These are phyloP conservation scores for Tolypocladium cylindrosporum DNA, from an alignment of 2,329 filamentous ascomycete genomes.

Conservation along the genomic window DNA sequence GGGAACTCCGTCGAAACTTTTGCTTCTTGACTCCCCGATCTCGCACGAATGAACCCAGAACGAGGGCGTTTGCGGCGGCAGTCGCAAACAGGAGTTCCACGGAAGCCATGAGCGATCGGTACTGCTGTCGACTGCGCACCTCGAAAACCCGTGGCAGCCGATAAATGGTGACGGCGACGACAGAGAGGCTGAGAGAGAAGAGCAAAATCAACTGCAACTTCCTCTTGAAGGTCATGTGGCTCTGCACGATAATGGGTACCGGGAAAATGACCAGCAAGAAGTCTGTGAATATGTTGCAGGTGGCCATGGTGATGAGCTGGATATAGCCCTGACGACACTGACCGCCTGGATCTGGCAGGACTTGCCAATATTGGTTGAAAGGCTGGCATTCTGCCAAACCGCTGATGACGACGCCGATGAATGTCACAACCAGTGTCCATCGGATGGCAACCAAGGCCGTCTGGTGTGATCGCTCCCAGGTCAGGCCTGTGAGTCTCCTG, in stretches of 20 bases:
- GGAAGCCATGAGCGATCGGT: conserved; percentile 79
- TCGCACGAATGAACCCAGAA: conserved; percentile 85
- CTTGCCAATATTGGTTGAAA: conserved; percentile 67
- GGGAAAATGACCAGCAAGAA: conserved; percentile 80
- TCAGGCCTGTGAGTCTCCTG: conserved; percentile 69
- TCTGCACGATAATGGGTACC: conserved; percentile 75
- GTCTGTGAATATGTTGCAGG: conserved; percentile 81
- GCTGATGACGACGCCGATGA: conserved; percentile 69
- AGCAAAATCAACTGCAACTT: conserved; percentile 72
- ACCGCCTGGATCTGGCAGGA: conserved; percentile 75
- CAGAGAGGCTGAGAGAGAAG: conserved; percentile 74
- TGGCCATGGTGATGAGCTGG: conserved; percentile 84
- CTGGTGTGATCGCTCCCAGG: conserved; percentile 72
- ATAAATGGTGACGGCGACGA: conserved; percentile 71
- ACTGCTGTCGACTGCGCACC: conserved; percentile 66
- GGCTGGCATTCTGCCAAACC: conserved; percentile 77
- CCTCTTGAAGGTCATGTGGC: conserved; percentile 64
- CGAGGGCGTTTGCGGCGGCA: conserved; percentile 75
- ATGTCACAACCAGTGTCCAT: conserved; percentile 66
- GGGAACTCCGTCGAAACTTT: conserved; percentile 62
- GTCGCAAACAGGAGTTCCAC: conserved; percentile 85
- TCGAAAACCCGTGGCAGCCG: conserved; percentile 71
- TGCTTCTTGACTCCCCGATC: conserved; percentile 85
- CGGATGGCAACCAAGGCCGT: conserved; percentile 61
- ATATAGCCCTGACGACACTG: conserved; percentile 79